Base-by-base conservation (phyloP, 1,284 basidiomycete genomes). In the Pyrrhoderma lamaoense region DNA sequence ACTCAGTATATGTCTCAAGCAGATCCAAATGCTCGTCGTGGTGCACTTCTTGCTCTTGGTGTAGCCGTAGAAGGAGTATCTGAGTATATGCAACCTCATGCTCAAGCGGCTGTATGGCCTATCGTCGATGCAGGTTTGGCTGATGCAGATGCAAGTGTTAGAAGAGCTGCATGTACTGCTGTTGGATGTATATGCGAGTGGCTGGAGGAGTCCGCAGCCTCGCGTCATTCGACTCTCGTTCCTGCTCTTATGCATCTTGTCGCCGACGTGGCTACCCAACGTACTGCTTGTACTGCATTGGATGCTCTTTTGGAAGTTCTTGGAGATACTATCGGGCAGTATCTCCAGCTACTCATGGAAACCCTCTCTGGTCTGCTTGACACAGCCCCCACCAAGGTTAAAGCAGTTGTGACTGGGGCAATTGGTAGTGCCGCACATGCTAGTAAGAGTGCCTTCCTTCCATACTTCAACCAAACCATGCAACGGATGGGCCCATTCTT, bases 341-440 rank as follows among this genome's bases (percentile, higher is more conserved):
- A 99, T 73, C 80, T 99, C 48, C 80, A 82, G 44, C 79, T 92
- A 56, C 92, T 99, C 65, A 99, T 99, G 96, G 91, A 95, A 64
- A 86, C 90, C 51, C 87, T 99, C 49, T 82, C 85, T 34, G 84
- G 84, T 53, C 79, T 99, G 21, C 84, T 99, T 53, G 89, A 93
- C 61, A 85, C 79, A 21, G 93, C 93, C 2, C 86, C 93, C 22
- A 69, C 90, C 55, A 67, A 84, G 35, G 86, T 99, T 68, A 97
- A 99, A 74, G 80, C 92, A 40, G 94, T 98, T 58, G 92, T 99
- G 62, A 95, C 93, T 45, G 96, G 96, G 22, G 96, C 96, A 23
- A 98, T 99, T 62, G 96, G 96, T 42, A 94, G 90, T 60, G 95
- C 96, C 22, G 95, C 96, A 1, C 95, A 99, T 67, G 95, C 96